A percentile compares a stretch with the other conserved stretches of the same genome.
Conservation (phyloP, 805 yeast genomes). For the Scheffersomyces ergatensis region DNA sequence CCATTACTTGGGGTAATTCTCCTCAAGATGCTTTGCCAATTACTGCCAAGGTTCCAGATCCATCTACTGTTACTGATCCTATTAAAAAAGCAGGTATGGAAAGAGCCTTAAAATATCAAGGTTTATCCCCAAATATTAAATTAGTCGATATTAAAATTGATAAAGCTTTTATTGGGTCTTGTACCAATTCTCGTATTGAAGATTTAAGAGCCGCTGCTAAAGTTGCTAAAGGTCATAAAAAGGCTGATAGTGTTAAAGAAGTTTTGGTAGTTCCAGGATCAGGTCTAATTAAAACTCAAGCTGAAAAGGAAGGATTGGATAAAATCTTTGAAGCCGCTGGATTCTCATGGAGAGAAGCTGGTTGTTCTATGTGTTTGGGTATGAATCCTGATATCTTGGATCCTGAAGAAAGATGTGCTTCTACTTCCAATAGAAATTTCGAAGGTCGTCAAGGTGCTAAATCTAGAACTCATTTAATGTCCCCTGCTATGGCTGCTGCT, state of each 20-base stretch:
- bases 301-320: slow-evolving; percentile 93
- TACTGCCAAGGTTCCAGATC: slow-evolving; percentile 88
- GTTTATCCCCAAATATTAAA: slow-evolving; percentile 79
- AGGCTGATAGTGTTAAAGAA: slow-evolving; percentile 75
- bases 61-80: slow-evolving; percentile 67
- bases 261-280: slow-evolving; percentile 97
- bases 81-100: slow-evolving; percentile 80
- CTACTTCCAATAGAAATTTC: slow-evolving; percentile 97
- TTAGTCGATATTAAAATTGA: slow-evolving; percentile 74
- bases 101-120: slow-evolving; percentile 91
- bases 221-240: slow-evolving; percentile 85
- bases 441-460: slow-evolving; percentile 98
- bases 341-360: slow-evolving; percentile 99
- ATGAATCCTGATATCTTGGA: slow-evolving; percentile 97
- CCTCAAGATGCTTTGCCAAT: slow-evolving; percentile 98
- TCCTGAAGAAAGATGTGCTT: slow-evolving; percentile 97
- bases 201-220: slow-evolving; percentile 94
- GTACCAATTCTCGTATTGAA: slow-evolving; percentile 97
- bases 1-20: slow-evolving; percentile 99
- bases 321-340: slow-evolving; percentile 90
- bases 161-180: slow-evolving; percentile 96
- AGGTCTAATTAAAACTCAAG: slow-evolving; percentile 89
- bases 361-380: slow-evolving; percentile 99
- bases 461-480: slow-evolving; percentile 95
- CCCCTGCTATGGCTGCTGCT: slow-evolving; percentile 99